Evolutionary conservation across 768 basidiomycete genomes (phyloP), one percentile per base, ranked within the genome.

Genomic region (Kockovaella imperatae): DNA sequence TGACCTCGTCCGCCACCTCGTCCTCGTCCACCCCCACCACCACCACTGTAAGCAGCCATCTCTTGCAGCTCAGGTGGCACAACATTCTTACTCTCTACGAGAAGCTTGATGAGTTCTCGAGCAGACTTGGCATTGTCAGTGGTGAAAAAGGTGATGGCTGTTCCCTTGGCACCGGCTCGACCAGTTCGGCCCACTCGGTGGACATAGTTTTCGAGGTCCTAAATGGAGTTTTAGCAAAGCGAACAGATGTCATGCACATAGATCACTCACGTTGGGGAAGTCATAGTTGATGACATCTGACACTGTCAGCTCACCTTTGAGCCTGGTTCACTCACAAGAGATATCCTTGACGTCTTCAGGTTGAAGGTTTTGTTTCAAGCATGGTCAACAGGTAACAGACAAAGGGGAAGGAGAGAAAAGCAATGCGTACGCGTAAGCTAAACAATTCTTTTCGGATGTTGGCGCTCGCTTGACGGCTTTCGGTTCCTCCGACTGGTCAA

Each of bases 221-320:
- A n/a, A n/a, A n/a, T n/a, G n/a, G n/a, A n/a, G n/a, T n/a, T n/a
- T n/a, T n/a, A n/a, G n/a, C n/a, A n/a, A n/a, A n/a, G n/a, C n/a
- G n/a, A n/a, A n/a, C n/a, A n/a, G n/a, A 99, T 99, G 60, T 93
- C 88, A 74, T 99, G 93, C 52, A 96, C 89, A 73, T 97, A 97
- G 73, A 76, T 93, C 90, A 65, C 86, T 87, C 68, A 93, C 91
- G 74, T 95, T 95, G 1, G 91, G 90, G 77, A 97, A 95, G 71
- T 96, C 91, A 70, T 89, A 91, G 57, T 2, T 29, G 46, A 29
- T 28, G 7, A 54, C 42, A 49, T 59, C 43, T 52, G 29, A 42
- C 32, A 5, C 7, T 34, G 32, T 47, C 38, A 40, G 46, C 25
- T 15, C 6, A 25, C 15, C 3, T 15, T 11, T 10, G 5, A 38